phyloP scores from a whole-genome alignment of 2,329 filamentous ascomycete species.

The Ceratocystis smalleyi region DNA sequence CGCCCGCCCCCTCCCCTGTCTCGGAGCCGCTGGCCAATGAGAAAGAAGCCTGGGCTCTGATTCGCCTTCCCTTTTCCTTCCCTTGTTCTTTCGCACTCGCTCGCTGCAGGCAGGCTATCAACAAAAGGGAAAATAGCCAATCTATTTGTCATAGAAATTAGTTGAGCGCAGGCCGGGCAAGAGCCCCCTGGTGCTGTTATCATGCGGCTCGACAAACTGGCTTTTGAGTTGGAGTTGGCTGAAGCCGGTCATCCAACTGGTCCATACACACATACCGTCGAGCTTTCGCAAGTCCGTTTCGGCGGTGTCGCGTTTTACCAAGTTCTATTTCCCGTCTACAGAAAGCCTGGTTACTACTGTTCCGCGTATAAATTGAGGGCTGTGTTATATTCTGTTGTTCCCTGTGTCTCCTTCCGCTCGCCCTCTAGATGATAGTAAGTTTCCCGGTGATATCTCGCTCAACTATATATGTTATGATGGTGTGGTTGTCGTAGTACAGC shows the following conservation, averaged over 20 bases:
- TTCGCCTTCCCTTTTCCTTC: neutral
- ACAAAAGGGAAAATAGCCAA: neutral
- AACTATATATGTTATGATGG: conserved; percentile 55
- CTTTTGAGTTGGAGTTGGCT: too few species aligned
- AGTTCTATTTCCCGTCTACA: too few species aligned
- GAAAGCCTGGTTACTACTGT: too few species aligned
- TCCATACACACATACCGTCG: too few species aligned
- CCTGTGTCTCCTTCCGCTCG: too few species aligned
- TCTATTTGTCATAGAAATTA: neutral
- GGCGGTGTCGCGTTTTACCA: too few species aligned
- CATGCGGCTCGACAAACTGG: neutral
- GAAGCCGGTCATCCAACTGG: too few species aligned
- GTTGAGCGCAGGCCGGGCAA: neutral
- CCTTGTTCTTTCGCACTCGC: neutral
- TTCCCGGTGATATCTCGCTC: conserved; percentile 26
- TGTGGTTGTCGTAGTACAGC: conserved; percentile 55
- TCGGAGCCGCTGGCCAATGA: neutral
- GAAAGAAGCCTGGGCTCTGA: neutral
- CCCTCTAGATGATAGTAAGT: conserved; percentile 4
- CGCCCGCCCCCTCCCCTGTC: neutral
- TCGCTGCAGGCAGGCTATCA: neutral
- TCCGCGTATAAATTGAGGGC: neutral
- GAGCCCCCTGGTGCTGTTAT: neutral
- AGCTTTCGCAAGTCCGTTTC: too few species aligned
- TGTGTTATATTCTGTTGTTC: neutral